A percentile compares a stretch with the other conserved stretches of the same genome.
Evolutionary conservation across 306 rosid genomes (phyloP).

Genomic region (Rosa chinensis): DNA sequence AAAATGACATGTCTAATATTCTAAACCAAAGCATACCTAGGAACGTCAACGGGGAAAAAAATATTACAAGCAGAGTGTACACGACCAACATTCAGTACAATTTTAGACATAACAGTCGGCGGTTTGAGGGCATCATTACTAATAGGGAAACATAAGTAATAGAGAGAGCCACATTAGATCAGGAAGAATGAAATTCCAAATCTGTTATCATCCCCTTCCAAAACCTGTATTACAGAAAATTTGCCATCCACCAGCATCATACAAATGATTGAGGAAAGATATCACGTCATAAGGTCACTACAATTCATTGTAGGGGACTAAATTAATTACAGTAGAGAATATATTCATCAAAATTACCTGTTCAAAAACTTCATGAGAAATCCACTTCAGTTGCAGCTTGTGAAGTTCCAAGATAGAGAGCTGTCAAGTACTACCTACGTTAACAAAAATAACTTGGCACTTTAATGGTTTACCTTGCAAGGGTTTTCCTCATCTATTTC

Average conservation of each 20-base stretch:
- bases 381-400: not conserved
- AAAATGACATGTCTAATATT: not conserved
- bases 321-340: not conserved
- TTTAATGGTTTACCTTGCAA: conserved; percentile 5
- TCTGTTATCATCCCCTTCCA: not conserved
- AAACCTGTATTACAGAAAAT: not conserved
- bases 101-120: not conserved
- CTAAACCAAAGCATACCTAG: not conserved
- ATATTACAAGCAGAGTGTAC: not conserved
- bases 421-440: not conserved
- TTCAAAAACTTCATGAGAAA: conserved; percentile 4
- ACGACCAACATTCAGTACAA: not conserved
- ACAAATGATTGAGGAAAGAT: not conserved
- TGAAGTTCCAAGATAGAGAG: not conserved
- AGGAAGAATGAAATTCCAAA: not conserved
- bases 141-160: not conserved
- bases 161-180: not conserved
- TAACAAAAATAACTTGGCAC: not conserved
- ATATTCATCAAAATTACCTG: conserved; percentile 1
- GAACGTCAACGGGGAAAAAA: not conserved
- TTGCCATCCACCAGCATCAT: conserved; percentile 4
- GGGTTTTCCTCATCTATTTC: conserved; percentile 37
- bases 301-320: not conserved
- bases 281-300: not conserved
- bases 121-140: not conserved